Percentiles rank a stretch among this genome's conserved stretches.
Evolutionary conservation across 2,329 filamentous ascomycete genomes (phyloP).

Genomic region (Boeremia exigua): DNA sequence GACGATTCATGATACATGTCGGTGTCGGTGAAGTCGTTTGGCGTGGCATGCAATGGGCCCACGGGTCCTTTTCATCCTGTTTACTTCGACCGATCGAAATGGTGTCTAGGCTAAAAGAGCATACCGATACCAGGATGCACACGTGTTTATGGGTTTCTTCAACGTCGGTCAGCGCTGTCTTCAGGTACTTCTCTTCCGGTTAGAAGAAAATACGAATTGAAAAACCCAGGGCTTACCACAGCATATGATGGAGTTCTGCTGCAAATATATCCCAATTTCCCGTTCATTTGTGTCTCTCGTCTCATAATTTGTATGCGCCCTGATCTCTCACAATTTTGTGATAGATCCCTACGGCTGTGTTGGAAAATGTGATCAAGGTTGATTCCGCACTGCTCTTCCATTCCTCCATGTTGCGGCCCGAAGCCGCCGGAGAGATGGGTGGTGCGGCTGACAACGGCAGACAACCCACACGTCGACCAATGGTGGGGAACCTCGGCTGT

Average conservation of each 20-base stretch:
- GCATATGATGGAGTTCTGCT: conserved; percentile 45
- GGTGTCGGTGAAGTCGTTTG: conserved; percentile 41
- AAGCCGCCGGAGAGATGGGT: conserved; percentile 17
- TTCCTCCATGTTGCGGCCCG: conserved; percentile 4
- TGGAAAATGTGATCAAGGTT: not conserved
- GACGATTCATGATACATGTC: conserved; percentile 42
- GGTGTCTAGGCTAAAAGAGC: conserved; percentile 50
- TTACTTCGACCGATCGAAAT: conserved; percentile 46
- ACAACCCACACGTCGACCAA: conserved; percentile 14
- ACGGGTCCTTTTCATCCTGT: conserved; percentile 47
- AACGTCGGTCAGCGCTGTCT: conserved; percentile 45
- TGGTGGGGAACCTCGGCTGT: conserved; percentile 39
- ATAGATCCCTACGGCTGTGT: too few species aligned
- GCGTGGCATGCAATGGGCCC: conserved; percentile 49
- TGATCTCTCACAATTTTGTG: too few species aligned
- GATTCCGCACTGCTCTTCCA: not conserved
- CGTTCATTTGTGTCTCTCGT: conserved; percentile 6
- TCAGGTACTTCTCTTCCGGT: conserved; percentile 45
- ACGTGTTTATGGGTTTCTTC: conserved; percentile 49
- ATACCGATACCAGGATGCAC: conserved; percentile 44
- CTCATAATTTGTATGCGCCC: too few species aligned
- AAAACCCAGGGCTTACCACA: conserved; percentile 46
- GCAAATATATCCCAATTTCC: conserved; percentile 34
- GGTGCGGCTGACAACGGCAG: not conserved
- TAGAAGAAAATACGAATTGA: conserved; percentile 49